Evolutionary conservation across 306 rosid species (phyloP).

Genomic region (Datisca glomerata): DNA sequence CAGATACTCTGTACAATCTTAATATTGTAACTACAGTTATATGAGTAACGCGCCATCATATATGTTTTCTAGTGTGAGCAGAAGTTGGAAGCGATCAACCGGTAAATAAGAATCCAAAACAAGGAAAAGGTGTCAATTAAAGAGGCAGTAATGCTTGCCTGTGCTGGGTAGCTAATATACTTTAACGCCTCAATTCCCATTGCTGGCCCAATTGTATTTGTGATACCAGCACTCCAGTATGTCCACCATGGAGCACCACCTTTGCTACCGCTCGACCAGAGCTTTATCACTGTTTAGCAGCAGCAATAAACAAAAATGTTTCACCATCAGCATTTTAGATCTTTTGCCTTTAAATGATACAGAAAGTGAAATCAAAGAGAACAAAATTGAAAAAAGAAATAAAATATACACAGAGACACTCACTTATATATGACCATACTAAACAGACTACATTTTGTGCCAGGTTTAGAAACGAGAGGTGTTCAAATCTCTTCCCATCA

Average conservation of each 20-base stretch:
- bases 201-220: conserved; percentile 97
- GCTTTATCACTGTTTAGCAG: conserved; percentile 55
- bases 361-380: background rate
- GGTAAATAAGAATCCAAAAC: background rate
- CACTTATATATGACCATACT: conserved; percentile 85
- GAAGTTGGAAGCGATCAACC: too few relatives aligned
- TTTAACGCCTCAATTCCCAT: conserved; percentile 98
- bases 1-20: too few relatives aligned
- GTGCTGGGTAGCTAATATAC: conserved; percentile 97
- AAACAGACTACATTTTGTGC: conserved; percentile 91
- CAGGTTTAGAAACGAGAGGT: conserved; percentile 84
- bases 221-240: conserved; percentile 95
- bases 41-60: too few relatives aligned
- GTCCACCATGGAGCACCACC: conserved; percentile 90
- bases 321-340: background rate
- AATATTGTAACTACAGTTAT: too few relatives aligned
- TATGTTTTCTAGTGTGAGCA: too few relatives aligned
- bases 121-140: background rate
- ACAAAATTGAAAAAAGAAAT: background rate
- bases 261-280: conserved; percentile 49
- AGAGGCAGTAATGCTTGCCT: conserved; percentile 29
- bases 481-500: conserved; percentile 59
- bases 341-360: background rate
- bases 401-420: conserved; percentile 18
- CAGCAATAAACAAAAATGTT: background rate